phyloP scores from a whole-genome alignment of 2,329 filamentous ascomycete species.

The Escovopsis weberi region DNA sequence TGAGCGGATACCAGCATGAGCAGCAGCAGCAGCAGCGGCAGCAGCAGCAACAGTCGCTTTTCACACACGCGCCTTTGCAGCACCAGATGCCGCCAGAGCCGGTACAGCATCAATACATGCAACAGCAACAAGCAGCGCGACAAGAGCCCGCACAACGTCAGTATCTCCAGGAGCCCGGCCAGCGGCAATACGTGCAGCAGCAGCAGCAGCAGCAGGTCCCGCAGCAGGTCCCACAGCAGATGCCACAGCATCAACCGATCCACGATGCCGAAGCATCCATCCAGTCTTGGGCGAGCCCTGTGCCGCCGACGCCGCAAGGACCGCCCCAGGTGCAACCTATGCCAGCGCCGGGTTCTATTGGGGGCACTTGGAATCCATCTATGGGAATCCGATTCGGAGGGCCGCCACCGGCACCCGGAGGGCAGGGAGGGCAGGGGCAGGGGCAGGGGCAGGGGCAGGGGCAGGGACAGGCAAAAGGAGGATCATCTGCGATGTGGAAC shows the following conservation, averaged over 20 bases:
- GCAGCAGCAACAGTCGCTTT: too few species aligned
- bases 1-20: too few species aligned
- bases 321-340: background rate
- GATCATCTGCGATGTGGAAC: conserved; percentile 38
- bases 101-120: conserved; percentile 23
- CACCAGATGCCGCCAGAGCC: conserved; percentile 15
- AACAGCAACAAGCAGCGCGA: conserved; percentile 19
- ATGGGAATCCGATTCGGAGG: conserved; percentile 67
- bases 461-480: conserved; percentile 7
- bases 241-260: too few species aligned
- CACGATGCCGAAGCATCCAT: too few species aligned
- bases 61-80: conserved; percentile 17
- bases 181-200: background rate
- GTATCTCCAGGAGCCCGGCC: background rate
- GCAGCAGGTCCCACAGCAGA: too few species aligned
- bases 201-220: too few species aligned
- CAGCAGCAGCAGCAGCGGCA: too few species aligned
- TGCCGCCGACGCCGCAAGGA: background rate
- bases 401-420: conserved; percentile 8
- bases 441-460: conserved; percentile 10
- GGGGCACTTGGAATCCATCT: conserved; percentile 53
- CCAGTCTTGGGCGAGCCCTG: too few species aligned
- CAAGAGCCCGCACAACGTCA: too few species aligned
- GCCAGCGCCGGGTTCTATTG: conserved; percentile 8
- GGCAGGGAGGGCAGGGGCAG: conserved; percentile 8